These are phyloP conservation scores for Mucor velutinosus DNA, from an alignment of 371 early-diverging fungal genomes.

Conservation along the genomic window DNA sequence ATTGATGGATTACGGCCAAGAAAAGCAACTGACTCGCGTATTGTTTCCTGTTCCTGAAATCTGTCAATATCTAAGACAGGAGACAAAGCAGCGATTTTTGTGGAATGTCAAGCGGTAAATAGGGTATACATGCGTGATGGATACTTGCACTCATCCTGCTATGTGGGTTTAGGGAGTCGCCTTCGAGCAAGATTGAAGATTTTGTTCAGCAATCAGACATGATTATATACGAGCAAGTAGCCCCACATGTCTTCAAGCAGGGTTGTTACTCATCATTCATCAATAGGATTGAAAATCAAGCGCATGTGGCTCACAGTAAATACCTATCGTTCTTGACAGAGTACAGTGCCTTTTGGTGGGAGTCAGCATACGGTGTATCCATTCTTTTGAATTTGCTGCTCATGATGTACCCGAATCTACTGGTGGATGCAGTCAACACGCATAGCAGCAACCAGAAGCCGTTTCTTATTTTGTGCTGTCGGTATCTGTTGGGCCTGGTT, in stretches of 20 bases:
- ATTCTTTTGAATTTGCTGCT: constrained; percentile 46
- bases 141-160: not conserved
- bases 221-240: constrained; percentile 53
- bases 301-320: constrained; percentile 44
- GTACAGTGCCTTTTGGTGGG: constrained; percentile 56
- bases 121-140: not conserved
- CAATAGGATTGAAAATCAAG: constrained; percentile 51
- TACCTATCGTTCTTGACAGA: constrained; percentile 40
- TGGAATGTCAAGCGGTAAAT: constrained; percentile 52
- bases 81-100: constrained; percentile 54
- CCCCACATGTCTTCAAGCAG: no score
- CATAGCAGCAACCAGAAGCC: not conserved
- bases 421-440: not conserved
- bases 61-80: constrained; percentile 49
- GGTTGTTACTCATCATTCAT: no score
- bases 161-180: constrained; percentile 39
- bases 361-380: constrained; percentile 45
- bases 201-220: constrained; percentile 55
- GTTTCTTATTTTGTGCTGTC: not conserved
- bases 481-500: constrained; percentile 31
- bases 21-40: constrained; percentile 45
- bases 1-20: constrained; percentile 45
- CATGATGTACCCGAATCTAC: constrained; percentile 29
- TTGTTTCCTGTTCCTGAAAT: constrained; percentile 62
- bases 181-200: constrained; percentile 57